A percentile compares a stretch with the other conserved stretches of the same genome.
Evolutionary conservation across 768 basidiomycete species (phyloP).

Genomic region (Gyrodon lividus): DNA sequence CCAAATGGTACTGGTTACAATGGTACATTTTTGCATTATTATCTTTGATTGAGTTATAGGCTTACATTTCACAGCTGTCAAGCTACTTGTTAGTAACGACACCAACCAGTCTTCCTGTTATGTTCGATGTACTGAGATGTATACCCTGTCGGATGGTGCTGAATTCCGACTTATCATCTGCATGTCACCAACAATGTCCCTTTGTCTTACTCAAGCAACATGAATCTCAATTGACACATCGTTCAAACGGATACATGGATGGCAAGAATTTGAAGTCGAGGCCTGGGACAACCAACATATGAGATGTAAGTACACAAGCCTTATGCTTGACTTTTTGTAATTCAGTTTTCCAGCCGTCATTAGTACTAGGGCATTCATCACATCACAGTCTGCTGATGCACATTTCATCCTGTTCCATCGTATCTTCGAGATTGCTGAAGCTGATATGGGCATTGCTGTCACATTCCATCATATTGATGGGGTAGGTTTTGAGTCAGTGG

Average conservation of each 20-base stretch:
- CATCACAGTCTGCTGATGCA: conserved; percentile 24
- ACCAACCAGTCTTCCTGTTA: conserved; percentile 10
- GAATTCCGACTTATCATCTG: conserved; percentile 23
- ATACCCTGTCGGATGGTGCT: conserved; percentile 2
- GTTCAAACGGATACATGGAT: conserved; percentile 13
- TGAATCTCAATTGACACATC: conserved; percentile 15
- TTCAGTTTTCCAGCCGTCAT: conserved; percentile 16
- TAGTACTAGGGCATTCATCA: conserved; percentile 22
- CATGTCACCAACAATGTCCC: conserved; percentile 22
- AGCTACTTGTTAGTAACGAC: conserved; percentile 5
- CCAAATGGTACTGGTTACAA: conserved; percentile 25
- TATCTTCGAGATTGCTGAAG: conserved; percentile 21
- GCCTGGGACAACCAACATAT: conserved; percentile 10
- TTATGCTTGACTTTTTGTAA: not conserved
- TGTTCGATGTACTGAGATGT: conserved; percentile 19
- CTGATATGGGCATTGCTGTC: conserved; percentile 19
- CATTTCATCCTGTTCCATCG: conserved; percentile 21
- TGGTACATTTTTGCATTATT: conserved; percentile 10
- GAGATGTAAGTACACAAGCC: conserved; percentile 6
- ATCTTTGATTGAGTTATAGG: not conserved
- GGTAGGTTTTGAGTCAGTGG: conserved; percentile 15
- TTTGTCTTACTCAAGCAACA: conserved; percentile 8
- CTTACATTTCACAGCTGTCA: conserved; percentile 1
- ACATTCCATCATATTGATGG: conserved; percentile 26
- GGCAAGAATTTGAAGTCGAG: conserved; percentile 21